Evolutionary conservation across 768 basidiomycete species (phyloP).

Genomic region (Cytidiella melzeri): DNA sequence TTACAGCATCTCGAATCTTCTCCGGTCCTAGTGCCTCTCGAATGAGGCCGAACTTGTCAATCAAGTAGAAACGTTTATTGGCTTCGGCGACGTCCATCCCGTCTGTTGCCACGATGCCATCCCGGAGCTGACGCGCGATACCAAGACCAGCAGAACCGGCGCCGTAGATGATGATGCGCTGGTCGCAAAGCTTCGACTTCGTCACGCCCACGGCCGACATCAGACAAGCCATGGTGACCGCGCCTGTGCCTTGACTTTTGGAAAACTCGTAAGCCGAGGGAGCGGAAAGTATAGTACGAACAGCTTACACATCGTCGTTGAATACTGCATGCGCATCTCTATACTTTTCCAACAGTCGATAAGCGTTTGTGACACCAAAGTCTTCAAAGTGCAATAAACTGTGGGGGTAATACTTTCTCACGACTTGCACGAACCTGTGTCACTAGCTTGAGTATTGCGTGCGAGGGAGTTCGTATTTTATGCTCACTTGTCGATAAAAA

Average conservation of each 20-base stretch:
- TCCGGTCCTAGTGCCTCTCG: constrained; percentile 39
- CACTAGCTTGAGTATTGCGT: too few species aligned
- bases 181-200: constrained; percentile 57
- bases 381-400: constrained; percentile 80
- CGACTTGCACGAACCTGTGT: constrained; percentile 67
- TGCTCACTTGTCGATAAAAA: constrained; percentile 68
- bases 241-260: constrained; percentile 66
- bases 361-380: constrained; percentile 75
- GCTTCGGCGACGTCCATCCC: constrained; percentile 48
- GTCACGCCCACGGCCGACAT: constrained; percentile 68
- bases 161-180: constrained; percentile 74
- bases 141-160: constrained; percentile 81
- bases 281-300: background rate
- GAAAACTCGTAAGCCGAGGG: background rate
- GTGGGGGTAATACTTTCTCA: constrained; percentile 63
- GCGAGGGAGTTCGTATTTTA: too few species aligned
- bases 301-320: constrained; percentile 79
- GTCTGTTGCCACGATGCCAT: constrained; percentile 61
- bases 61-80: constrained; percentile 59
- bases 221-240: constrained; percentile 64
- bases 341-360: constrained; percentile 58
- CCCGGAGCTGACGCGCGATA: constrained; percentile 68
- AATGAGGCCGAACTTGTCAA: constrained; percentile 65
- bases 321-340: constrained; percentile 60
- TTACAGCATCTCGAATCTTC: constrained; percentile 40